phyloP scores from a whole-genome alignment of 176 grass and related monocot species.

The Carex kokanica region DNA sequence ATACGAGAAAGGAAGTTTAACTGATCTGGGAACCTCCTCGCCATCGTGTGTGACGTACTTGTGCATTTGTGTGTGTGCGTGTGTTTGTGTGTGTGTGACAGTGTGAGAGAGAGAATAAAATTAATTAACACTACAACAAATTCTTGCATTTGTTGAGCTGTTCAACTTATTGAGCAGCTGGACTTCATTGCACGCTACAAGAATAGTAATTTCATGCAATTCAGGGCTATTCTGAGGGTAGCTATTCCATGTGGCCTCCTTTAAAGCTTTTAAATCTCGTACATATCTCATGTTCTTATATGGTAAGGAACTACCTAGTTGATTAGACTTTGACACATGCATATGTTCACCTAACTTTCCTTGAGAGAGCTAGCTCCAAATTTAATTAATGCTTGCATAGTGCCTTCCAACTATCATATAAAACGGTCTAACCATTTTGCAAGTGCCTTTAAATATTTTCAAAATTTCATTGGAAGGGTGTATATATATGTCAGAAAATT shows the following conservation, averaged over 20 bases:
- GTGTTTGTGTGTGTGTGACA: background rate
- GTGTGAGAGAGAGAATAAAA: background rate
- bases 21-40: too few relatives aligned
- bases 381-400: slow-evolving; percentile 23
- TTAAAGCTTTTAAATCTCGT: slow-evolving; percentile 13
- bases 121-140: slow-evolving; percentile 21
- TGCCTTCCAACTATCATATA: slow-evolving; percentile 28
- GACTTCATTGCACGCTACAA: slow-evolving; percentile 14
- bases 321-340: slow-evolving; percentile 18
- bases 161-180: slow-evolving; percentile 27
- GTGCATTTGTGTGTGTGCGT: too few relatives aligned
- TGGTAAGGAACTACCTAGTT: slow-evolving; percentile 19
- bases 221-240: slow-evolving; percentile 4
- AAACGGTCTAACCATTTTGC: slow-evolving; percentile 17
- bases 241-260: slow-evolving; percentile 27
- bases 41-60: too few relatives aligned
- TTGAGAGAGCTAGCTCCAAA: slow-evolving; percentile 15
- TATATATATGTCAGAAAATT: background rate
- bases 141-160: slow-evolving; percentile 30
- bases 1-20: slow-evolving; percentile 16
- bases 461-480: background rate
- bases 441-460: background rate
- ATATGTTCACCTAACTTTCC: slow-evolving; percentile 21
- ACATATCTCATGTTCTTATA: slow-evolving; percentile 17
- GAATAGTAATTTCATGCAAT: slow-evolving; percentile 13